Evolutionary conservation across 73 alveolate genomes (phyloP).

Genomic region (Breviolum minutum): DNA sequence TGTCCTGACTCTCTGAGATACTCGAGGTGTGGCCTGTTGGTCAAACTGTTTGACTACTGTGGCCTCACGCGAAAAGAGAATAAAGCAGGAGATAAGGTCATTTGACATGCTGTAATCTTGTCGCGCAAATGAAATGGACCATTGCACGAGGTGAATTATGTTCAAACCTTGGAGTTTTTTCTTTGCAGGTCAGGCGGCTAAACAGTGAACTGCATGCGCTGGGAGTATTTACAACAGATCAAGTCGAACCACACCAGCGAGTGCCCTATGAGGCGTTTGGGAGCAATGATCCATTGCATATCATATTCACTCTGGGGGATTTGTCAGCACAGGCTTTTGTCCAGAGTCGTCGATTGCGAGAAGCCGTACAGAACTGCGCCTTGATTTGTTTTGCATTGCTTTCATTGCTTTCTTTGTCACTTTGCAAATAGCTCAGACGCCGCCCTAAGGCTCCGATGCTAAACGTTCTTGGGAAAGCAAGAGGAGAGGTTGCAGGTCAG

Average conservation of each 20-base stretch:
- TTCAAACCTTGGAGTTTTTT: not conserved
- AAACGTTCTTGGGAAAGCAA: slow-evolving; percentile 59
- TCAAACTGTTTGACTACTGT: slow-evolving; percentile 66
- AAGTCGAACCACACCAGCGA: slow-evolving; percentile 65
- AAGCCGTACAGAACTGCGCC: slow-evolving; percentile 69
- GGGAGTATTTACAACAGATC: slow-evolving; percentile 65
- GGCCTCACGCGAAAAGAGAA: slow-evolving; percentile 58
- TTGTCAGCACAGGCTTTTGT: slow-evolving; percentile 33
- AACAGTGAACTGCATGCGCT: slow-evolving; percentile 89
- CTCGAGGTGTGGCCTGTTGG: slow-evolving; percentile 70
- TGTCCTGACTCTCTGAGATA: not conserved
- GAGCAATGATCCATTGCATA: not conserved
- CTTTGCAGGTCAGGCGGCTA: slow-evolving; percentile 26
- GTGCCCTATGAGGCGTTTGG: slow-evolving; percentile 60
- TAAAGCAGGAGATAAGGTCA: slow-evolving; percentile 51
- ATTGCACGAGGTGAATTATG: no score
- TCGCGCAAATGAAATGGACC: not conserved
- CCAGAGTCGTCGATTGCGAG: slow-evolving; percentile 81
- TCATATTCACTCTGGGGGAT: not conserved
- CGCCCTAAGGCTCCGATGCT: slow-evolving; percentile 13
- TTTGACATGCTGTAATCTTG: not conserved
- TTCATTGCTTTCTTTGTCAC: not conserved
- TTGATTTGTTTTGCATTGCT: not conserved
- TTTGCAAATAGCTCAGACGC: not conserved
- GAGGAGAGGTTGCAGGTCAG: slow-evolving; percentile 28